Evolutionary conservation across 805 yeast species (phyloP), one percentile per base, ranked within the genome.

Genomic region (Cyberlindnera maritima): DNA sequence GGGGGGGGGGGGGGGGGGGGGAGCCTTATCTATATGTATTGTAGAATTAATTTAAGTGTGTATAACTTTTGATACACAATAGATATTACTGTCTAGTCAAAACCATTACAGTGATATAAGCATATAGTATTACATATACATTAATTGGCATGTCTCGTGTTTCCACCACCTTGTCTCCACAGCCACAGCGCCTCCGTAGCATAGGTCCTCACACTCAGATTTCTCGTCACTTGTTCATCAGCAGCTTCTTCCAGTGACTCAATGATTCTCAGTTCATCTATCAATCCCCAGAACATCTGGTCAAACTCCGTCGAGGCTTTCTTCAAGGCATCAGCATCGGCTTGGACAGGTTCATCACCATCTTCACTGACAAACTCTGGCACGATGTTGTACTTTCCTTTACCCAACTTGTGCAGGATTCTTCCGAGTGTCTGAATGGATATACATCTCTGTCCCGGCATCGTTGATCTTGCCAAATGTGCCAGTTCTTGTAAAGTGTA

Each of bases 101-200:
- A 9, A 21, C 8, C 25, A 21, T 21, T 9, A 21, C 25, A 21
- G 9, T 21, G 5, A 21, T 21, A 21, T 21, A 21, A 9, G 5
- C 25, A 21, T 21, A 21, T 21, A 21, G 25, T 21, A 21, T 5
- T 21, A 32, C 9, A 31, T 17, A 32, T 14, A 31, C 4, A 12
- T 48, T 33, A 58, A 36, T 58, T 60, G 1, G 61, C 62, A 26
- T 59, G 58, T 50, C 62, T 57, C 18, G 44, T 61, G 21, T 67
- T 72, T 25, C 74, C 74, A 23, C 75, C 75, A 36, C 75, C 75
- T 49, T 67, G 67, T 55, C 76, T 83, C 94, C 96, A 88, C 44
- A 91, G 67, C 96, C 96, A 91, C 31, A 91, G 71, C 0, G 97
- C 96, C 55, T 91, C 97, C 26, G 85, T 74, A 1, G 97, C 96